phyloP scores from a whole-genome alignment of 306 rosid species.

The Erythrophleum fordii region DNA sequence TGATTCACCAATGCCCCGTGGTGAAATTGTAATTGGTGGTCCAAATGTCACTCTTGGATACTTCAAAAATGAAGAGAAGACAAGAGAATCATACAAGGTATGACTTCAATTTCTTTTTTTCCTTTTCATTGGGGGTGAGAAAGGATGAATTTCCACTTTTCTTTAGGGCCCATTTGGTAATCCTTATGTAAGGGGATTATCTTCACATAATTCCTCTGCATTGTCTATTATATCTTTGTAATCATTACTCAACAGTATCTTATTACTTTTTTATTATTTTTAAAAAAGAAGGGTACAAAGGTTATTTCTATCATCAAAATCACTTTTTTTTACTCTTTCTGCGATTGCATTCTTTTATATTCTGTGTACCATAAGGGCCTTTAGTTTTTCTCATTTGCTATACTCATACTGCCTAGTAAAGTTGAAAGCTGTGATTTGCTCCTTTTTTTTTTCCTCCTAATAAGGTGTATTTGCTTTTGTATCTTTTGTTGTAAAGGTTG shows the following conservation, averaged over 20 bases:
- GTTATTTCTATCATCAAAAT: no score
- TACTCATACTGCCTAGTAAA: conserved; percentile 25
- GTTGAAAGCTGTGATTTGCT: conserved; percentile 27
- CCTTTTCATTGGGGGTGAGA: background rate
- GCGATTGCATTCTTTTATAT: no score
- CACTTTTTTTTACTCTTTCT: no score
- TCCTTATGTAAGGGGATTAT: no score
- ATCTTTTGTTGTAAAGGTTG: conserved; percentile 62
- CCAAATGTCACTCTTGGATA: conserved; percentile 91
- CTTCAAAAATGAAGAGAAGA: conserved; percentile 92
- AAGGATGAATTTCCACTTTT: conserved; percentile 4
- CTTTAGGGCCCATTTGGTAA: no score
- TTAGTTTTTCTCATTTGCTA: conserved; percentile 1
- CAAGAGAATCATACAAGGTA: conserved; percentile 92
- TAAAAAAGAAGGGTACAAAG: no score
- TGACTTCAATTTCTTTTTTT: conserved; percentile 11
- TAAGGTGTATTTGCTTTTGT: background rate
- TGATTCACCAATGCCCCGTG: conserved; percentile 87
- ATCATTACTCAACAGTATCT: no score
- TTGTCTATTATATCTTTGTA: no score
- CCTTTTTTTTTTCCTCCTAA: background rate
- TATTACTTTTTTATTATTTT: no score
- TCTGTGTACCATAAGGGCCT: no score
- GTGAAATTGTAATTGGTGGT: conserved; percentile 96
- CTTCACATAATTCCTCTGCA: no score